Evolutionary conservation across 108 stramenopile species (phyloP), one percentile per base, ranked within the genome.

Genomic region (Cylindrotheca closterium): DNA sequence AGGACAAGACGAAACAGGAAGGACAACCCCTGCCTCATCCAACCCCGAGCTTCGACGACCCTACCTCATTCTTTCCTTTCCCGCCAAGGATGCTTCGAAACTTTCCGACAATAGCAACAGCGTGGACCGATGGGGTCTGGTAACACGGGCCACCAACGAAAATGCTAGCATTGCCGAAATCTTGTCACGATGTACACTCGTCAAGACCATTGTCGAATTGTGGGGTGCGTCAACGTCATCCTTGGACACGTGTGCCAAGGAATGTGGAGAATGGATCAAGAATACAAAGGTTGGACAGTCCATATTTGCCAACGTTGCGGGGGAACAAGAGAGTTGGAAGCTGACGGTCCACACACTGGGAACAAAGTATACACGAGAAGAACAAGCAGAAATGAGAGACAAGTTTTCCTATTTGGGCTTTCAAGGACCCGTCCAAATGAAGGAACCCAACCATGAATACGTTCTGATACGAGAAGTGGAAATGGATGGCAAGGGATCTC

Each of bases 301-400:
- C 15, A 51, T 71, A 5, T 71, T 71, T 49, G 10, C 12, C 12
- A 34, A 51, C 24, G 50, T 67, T 7, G 42, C 67, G 8, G 0
- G 12, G 4, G 53, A 67, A 32, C 49, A 58, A 46, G 60, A 80
- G 26, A 66, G 77, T 18, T 95, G 90, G 90, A 90, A 88, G 68
- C 60, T 91, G 3, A 82, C 81, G 26, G 70, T 95, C 8, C 90
- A 95, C 51, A 90, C 88, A 26, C 73, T 90, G 23, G 94, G 90
- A 3, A 69, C 82, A 3, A 86, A 78, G 33, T 81, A 74, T 63
- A 79, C 63, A 1, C 63, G 87, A 19, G 87, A 86, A 24, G 90
- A 88, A 63, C 94, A 95, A 67, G 73, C 76, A 53, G 66, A 50
- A 0, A 90, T 92, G 88, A 51, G 90, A 51, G 55, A 73, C 2